Conservation (phyloP, 2,329 filamentous ascomycete genomes). For the Diplodia mutila region DNA sequence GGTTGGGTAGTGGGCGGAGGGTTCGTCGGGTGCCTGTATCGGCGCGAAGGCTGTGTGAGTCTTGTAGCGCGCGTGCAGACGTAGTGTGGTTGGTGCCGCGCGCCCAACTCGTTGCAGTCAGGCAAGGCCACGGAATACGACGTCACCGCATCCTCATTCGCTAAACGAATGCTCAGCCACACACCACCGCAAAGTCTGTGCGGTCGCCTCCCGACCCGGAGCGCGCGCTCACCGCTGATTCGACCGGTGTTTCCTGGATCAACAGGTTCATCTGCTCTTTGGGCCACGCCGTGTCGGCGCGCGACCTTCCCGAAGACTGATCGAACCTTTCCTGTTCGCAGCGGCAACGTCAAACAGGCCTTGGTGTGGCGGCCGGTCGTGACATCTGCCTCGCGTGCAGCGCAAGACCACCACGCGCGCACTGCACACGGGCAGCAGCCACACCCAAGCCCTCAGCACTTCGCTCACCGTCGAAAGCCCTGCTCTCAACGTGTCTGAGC, state of each 20-base stretch:
- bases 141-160: background rate
- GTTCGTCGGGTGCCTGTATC: background rate
- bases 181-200: background rate
- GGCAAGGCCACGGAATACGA: background rate
- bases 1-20: background rate
- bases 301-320: background rate
- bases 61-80: constrained; percentile 8
- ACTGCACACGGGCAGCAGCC: constrained; percentile 6
- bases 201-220: constrained; percentile 3
- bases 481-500: constrained; percentile 1
- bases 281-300: background rate
- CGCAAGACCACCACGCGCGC: constrained; percentile 18
- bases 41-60: background rate
- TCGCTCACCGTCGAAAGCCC: constrained; percentile 7
- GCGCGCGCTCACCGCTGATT: constrained; percentile 19
- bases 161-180: background rate
- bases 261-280: constrained; percentile 18
- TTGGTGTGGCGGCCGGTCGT: background rate
- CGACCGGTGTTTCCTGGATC: constrained; percentile 14
- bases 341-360: background rate
- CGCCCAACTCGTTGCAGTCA: background rate
- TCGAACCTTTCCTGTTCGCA: background rate
- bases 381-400: constrained; percentile 13
- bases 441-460: constrained; percentile 2
- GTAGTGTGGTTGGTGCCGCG: background rate